Conservation (phyloP, 2,329 filamentous ascomycete species). For the Cucurbitaria berberidis region DNA sequence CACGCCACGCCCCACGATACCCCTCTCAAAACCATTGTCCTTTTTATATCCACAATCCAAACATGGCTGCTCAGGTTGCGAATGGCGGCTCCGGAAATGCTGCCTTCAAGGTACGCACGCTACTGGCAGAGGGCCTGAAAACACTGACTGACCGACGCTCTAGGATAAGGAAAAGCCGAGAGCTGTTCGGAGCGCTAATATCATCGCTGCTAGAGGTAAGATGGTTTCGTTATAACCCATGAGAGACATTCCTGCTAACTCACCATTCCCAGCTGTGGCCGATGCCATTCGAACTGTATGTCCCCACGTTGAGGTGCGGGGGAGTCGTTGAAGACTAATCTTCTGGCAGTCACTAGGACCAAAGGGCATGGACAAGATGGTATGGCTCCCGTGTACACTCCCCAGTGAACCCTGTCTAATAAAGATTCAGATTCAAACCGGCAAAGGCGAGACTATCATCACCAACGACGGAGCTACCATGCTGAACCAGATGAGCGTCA, state of each 20-base stretch:
- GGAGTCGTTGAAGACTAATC: conserved; percentile 30
- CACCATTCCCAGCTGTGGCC: conserved; percentile 72
- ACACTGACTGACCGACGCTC: conserved; percentile 49
- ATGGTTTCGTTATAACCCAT: conserved; percentile 22
- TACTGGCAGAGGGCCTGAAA: conserved; percentile 23
- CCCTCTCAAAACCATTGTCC: conserved; percentile 27
- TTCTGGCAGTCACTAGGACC: conserved; percentile 76
- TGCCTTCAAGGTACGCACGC: conserved; percentile 66
- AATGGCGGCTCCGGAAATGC: conserved; percentile 60
- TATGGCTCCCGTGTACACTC: conserved; percentile 34
- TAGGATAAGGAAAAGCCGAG: conserved; percentile 96
- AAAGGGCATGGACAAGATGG: conserved; percentile 98
- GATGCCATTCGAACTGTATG: conserved; percentile 90
- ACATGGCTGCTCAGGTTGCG: conserved; percentile 44
- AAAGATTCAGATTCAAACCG: conserved; percentile 76
- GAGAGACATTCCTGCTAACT: conserved; percentile 29
- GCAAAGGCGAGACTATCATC: conserved; percentile 97
- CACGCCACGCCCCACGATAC: conserved; percentile 28
- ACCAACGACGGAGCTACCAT: conserved; percentile 99
- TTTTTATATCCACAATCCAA: conserved; percentile 16
- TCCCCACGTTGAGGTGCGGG: conserved; percentile 28
- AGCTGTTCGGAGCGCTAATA: conserved; percentile 94
- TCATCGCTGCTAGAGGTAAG: conserved; percentile 92
- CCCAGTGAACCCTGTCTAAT: conserved; percentile 4
- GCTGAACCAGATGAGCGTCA: conserved; percentile 98